Evolutionary conservation across 2,329 filamentous ascomycete species (phyloP).

Genomic region (Paraphaeosphaeria minitans): DNA sequence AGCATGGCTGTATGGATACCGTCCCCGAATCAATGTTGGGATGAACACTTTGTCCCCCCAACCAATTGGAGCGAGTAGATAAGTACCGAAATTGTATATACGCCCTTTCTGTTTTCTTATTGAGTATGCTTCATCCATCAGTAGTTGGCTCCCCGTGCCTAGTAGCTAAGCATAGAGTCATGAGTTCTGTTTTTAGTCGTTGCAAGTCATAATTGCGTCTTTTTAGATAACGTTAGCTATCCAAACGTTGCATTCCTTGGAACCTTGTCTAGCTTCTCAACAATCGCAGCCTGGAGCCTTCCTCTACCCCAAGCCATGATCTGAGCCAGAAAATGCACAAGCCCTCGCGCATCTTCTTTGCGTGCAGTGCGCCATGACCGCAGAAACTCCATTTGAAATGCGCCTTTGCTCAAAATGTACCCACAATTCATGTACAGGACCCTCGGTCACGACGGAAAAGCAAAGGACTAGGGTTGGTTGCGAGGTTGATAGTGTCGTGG

Average conservation of each 20-base stretch:
- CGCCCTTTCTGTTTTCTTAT: too few species aligned
- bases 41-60: too few species aligned
- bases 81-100: too few species aligned
- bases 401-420: constrained; percentile 18
- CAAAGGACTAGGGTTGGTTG: constrained; percentile 1
- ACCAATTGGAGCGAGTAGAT: too few species aligned
- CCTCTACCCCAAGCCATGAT: constrained; percentile 18
- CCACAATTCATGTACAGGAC: constrained; percentile 26
- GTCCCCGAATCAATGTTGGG: background rate
- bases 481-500: background rate
- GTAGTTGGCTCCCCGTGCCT: too few species aligned
- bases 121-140: too few species aligned
- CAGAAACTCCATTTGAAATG: constrained; percentile 17
- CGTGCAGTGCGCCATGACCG: constrained; percentile 17
- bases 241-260: constrained; percentile 5
- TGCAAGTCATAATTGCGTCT: too few species aligned
- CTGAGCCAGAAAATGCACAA: constrained; percentile 14
- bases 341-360: constrained; percentile 13
- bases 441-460: constrained; percentile 15
- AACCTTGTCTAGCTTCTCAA: constrained; percentile 12
- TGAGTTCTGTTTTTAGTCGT: too few species aligned
- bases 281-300: constrained; percentile 10
- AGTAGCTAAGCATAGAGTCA: too few species aligned
- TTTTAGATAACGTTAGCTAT: background rate
- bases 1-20: constrained; percentile 2